Evolutionary conservation across 371 early-diverging fungal genomes (phyloP).

Genomic region (Coemansia sp.): DNA sequence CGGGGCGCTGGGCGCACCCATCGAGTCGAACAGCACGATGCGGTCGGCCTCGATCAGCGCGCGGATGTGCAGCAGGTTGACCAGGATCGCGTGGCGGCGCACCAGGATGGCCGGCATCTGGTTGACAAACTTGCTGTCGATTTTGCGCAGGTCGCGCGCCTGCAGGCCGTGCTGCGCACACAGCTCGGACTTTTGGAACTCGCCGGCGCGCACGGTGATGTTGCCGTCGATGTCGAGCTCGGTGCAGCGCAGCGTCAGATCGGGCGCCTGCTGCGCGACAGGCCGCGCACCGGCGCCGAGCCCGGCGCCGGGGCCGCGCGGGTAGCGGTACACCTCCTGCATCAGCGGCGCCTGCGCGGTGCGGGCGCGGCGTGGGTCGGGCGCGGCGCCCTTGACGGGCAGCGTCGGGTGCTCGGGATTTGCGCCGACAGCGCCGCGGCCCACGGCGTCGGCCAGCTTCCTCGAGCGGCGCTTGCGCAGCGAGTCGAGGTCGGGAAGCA

Average conservation of each 20-base stretch:
- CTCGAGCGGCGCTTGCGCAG: conserved; percentile 32
- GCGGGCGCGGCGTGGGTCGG: neutral
- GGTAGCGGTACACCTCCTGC: conserved; percentile 35
- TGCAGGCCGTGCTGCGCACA: conserved; percentile 74
- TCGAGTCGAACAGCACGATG: conserved; percentile 75
- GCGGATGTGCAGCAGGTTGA: conserved; percentile 76
- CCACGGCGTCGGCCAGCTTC: conserved; percentile 36
- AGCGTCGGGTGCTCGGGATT: conserved; percentile 28
- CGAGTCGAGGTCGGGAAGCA: conserved; percentile 38
- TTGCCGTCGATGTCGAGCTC: conserved; percentile 72
- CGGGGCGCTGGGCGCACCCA: conserved; percentile 63
- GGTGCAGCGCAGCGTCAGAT: conserved; percentile 55
- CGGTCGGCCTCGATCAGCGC: conserved; percentile 80
- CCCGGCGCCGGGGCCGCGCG: conserved; percentile 20
- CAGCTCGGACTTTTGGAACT: conserved; percentile 73
- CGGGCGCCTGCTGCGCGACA: conserved; percentile 25
- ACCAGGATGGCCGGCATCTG: conserved; percentile 86
- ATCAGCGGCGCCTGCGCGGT: conserved; percentile 8
- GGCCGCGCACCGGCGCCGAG: neutral
- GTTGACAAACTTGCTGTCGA: conserved; percentile 73
- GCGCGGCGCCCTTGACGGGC: conserved; percentile 8
- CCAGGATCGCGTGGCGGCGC: conserved; percentile 76
- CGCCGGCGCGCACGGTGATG: conserved; percentile 70
- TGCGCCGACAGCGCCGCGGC: conserved; percentile 24
- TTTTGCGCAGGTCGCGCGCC: conserved; percentile 77